phyloP scores from a whole-genome alignment of 139 green algal genomes.

The Coelastrella sp. region DNA sequence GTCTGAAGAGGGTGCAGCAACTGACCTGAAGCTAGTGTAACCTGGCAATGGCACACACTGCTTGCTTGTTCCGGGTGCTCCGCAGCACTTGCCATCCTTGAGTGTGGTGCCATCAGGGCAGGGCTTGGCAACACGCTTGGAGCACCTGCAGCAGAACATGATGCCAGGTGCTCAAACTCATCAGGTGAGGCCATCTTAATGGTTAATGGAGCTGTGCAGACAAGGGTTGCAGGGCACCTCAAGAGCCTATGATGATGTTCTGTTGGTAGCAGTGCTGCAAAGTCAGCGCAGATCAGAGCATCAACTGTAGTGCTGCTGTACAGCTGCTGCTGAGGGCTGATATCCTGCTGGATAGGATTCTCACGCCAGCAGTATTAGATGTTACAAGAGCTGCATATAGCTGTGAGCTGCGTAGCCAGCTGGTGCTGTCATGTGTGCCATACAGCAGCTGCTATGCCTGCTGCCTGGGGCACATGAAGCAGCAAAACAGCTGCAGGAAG shows the following conservation, averaged over 20 bases:
- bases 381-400: no score
- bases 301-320: not conserved
- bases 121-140: not conserved
- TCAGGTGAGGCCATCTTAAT: no score
- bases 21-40: not conserved
- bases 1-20: not conserved
- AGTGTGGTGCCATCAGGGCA: not conserved
- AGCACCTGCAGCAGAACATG: not conserved
- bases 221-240: no score
- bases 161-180: not conserved
- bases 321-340: not conserved
- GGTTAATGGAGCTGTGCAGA: no score
- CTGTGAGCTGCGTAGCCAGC: not conserved
- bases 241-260: no score
- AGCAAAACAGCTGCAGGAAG: not conserved
- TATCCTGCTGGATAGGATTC: no score
- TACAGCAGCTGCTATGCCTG: not conserved
- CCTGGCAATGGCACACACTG: not conserved
- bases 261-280: no score
- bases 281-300: not conserved
- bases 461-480: not conserved
- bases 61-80: not conserved
- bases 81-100: slow-evolving; percentile 33
- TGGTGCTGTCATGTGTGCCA: not conserved
- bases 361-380: no score